A percentile compares a stretch with the other conserved stretches of the same genome.
These are phyloP conservation scores for Stylosanthes scabra DNA, from an alignment of 331 rosid species.

Conservation along the genomic window DNA sequence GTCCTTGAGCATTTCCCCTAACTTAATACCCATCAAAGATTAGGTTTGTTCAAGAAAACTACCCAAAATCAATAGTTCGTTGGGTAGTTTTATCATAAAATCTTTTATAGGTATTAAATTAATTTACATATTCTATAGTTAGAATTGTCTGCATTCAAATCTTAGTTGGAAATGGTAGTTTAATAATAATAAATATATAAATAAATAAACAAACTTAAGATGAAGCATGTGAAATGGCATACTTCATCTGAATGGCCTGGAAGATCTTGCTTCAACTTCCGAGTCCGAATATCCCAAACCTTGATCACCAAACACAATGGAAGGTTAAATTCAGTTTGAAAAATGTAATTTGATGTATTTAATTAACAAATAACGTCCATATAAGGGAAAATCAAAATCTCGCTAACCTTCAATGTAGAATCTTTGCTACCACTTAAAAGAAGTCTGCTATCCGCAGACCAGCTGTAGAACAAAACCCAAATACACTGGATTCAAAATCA, in stretches of 20 bases:
- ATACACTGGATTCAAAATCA: conserved; percentile 28
- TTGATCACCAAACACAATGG: conserved; percentile 36
- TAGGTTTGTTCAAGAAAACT: no score
- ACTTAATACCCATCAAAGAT: no score
- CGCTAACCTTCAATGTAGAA: conserved; percentile 85
- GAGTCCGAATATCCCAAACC: conserved; percentile 95
- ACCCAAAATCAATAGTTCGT: no score
- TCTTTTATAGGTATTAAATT: no score
- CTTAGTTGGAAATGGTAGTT: no score
- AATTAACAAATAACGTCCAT: conserved; percentile 4
- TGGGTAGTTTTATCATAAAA: no score
- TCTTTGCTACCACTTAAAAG: conserved; percentile 95
- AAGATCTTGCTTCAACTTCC: conserved; percentile 87
- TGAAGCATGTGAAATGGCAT: conserved; percentile 31
- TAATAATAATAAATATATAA: not conserved
- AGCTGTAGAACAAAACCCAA: conserved; percentile 58
- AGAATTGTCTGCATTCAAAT: no score
- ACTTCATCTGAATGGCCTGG: conserved; percentile 99
- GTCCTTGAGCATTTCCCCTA: no score
- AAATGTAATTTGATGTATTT: conserved; percentile 4
- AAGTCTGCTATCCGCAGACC: conserved; percentile 98
- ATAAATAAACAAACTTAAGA: not conserved
- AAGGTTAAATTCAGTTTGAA: conserved; percentile 24
- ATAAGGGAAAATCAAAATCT: not conserved
- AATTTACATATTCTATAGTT: no score